Evolutionary conservation across 768 basidiomycete genomes (phyloP).

Genomic region (Tricholoma flavovirens): DNA sequence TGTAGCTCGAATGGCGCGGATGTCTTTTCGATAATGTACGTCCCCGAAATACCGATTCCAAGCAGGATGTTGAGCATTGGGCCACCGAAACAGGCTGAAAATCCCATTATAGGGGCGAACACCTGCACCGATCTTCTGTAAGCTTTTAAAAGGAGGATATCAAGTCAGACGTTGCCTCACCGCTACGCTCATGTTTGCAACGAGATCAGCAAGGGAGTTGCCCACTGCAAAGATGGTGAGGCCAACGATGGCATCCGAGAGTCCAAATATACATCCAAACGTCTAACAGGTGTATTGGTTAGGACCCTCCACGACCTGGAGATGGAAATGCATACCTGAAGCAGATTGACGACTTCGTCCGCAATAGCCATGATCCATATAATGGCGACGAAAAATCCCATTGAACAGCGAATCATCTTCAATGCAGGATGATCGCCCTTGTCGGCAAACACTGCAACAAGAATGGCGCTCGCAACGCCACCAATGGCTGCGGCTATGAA

Average conservation of each 20-base stretch:
- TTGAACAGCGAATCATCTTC: slow-evolving; percentile 71
- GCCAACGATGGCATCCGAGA: slow-evolving; percentile 96
- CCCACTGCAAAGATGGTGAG: slow-evolving; percentile 95
- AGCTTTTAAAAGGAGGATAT: background rate
- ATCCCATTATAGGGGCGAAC: slow-evolving; percentile 91
- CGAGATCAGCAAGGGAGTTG: slow-evolving; percentile 93
- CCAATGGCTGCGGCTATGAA: slow-evolving; percentile 47
- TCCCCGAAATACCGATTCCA: slow-evolving; percentile 88
- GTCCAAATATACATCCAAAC: slow-evolving; percentile 88
- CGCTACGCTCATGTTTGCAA: slow-evolving; percentile 95
- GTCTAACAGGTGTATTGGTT: slow-evolving; percentile 45
- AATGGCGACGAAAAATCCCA: slow-evolving; percentile 87
- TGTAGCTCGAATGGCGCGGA: slow-evolving; percentile 61
- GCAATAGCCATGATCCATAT: slow-evolving; percentile 99
- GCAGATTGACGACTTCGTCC: slow-evolving; percentile 88
- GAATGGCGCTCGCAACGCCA: slow-evolving; percentile 47
- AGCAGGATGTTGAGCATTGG: slow-evolving; percentile 90
- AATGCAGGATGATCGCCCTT: slow-evolving; percentile 52
- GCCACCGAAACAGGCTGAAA: slow-evolving; percentile 91
- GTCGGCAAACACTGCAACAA: slow-evolving; percentile 56
- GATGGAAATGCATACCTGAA: slow-evolving; percentile 53
- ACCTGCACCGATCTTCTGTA: slow-evolving; percentile 32
- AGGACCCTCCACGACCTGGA: background rate
- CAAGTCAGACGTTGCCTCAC: slow-evolving; percentile 35
- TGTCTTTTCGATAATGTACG: slow-evolving; percentile 70